phyloP scores from a whole-genome alignment of 169 alveolate species.

The Prorocentrum cordatum region DNA sequence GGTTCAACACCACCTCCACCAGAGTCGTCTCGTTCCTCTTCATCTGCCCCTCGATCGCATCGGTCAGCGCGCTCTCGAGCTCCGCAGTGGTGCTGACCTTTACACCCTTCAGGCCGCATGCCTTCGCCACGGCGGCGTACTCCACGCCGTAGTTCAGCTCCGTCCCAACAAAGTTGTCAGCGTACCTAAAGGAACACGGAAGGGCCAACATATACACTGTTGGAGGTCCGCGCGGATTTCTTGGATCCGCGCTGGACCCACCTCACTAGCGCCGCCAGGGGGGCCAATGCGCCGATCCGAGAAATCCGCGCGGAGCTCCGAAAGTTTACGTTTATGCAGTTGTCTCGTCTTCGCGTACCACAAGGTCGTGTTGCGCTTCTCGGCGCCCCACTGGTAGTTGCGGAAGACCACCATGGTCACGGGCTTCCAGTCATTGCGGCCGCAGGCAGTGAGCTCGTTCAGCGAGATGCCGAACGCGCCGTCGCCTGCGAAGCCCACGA shows the following conservation, averaged over 20 bases:
- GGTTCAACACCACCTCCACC: conserved; percentile 38
- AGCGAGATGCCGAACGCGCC: conserved; percentile 40
- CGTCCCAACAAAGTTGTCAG: conserved; percentile 62
- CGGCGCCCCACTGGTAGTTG: conserved; percentile 67
- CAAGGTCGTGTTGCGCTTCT: conserved; percentile 48
- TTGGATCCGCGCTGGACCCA: too few species aligned
- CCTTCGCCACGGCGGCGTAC: conserved; percentile 41
- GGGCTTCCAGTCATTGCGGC: conserved; percentile 7
- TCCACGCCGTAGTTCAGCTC: too few species aligned
- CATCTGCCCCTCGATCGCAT: conserved; percentile 50
- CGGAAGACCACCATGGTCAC: conserved; percentile 67
- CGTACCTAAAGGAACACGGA: too few species aligned
- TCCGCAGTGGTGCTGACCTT: too few species aligned
- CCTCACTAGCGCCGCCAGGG: too few species aligned
- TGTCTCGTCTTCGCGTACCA: too few species aligned
- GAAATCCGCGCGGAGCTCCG: too few species aligned
- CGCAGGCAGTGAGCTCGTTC: conserved; percentile 34
- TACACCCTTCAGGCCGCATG: conserved; percentile 12
- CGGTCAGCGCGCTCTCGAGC: conserved; percentile 27
- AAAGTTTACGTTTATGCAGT: too few species aligned
- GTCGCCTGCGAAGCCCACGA: conserved; percentile 59
- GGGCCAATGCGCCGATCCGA: too few species aligned
- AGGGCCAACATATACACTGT: too few species aligned
- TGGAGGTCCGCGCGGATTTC: too few species aligned
- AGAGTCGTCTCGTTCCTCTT: conserved; percentile 20